These are phyloP conservation scores for Drechslerella dactyloides DNA, from an alignment of 2,329 filamentous ascomycete species.

Conservation along the genomic window DNA sequence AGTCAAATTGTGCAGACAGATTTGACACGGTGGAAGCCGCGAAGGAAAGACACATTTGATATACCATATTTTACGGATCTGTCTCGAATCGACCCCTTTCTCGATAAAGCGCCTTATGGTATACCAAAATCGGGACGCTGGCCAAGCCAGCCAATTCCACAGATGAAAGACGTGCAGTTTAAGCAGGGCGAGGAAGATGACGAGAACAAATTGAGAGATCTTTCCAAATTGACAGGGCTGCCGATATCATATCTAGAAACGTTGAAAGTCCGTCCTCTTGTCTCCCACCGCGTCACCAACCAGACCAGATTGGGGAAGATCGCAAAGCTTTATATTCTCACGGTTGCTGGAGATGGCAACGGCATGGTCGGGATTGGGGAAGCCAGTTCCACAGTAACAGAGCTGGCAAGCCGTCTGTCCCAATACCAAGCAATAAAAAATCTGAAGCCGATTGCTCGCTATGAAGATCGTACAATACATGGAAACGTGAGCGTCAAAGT, in stretches of 20 bases:
- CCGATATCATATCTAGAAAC: slow-evolving; percentile 60
- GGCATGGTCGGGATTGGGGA: slow-evolving; percentile 87
- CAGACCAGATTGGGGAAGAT: slow-evolving; percentile 98
- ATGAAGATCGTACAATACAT: slow-evolving; percentile 90
- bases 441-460: slow-evolving; percentile 88
- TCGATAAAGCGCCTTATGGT: slow-evolving; percentile 50
- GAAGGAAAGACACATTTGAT: slow-evolving; percentile 49
- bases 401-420: slow-evolving; percentile 73
- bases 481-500: slow-evolving; percentile 84
- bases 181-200: slow-evolving; percentile 57
- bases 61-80: slow-evolving; percentile 54
- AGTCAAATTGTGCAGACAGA: slow-evolving; percentile 10
- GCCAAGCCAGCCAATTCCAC: slow-evolving; percentile 53
- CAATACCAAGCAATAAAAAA: slow-evolving; percentile 83
- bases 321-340: slow-evolving; percentile 73
- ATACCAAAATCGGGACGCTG: slow-evolving; percentile 48
- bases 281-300: slow-evolving; percentile 78
- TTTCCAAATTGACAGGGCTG: slow-evolving; percentile 65
- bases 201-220: slow-evolving; percentile 59
- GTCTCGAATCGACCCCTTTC: slow-evolving; percentile 52
- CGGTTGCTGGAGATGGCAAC: slow-evolving; percentile 83
- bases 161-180: slow-evolving; percentile 53
- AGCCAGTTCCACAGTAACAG: slow-evolving; percentile 79
- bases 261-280: slow-evolving; percentile 74
- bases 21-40: slow-evolving; percentile 25